phyloP scores from a whole-genome alignment of 1,139 yeast species.

The Debaryomyces nepalensis region DNA sequence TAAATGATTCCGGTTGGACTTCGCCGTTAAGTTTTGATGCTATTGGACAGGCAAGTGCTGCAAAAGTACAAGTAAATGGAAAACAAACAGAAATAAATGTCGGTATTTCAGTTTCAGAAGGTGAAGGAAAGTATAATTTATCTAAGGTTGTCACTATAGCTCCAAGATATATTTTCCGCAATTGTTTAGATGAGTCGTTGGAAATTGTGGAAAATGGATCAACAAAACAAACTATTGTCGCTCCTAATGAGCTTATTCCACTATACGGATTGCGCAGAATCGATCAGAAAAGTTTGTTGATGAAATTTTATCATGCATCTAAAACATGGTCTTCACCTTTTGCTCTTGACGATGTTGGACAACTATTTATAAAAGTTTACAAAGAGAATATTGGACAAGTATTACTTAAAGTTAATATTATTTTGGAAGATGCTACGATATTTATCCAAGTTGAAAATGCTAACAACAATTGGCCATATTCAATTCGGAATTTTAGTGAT shows the following conservation, averaged over 20 bases:
- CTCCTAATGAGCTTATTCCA: constrained; percentile 59
- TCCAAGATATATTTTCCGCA: constrained; percentile 80
- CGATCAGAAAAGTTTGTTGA: constrained; percentile 56
- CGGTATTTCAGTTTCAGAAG: constrained; percentile 79
- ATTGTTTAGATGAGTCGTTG: constrained; percentile 59
- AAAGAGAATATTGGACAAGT: constrained; percentile 68
- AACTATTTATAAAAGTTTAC: constrained; percentile 70
- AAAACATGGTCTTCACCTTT: constrained; percentile 90
- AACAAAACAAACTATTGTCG: constrained; percentile 47
- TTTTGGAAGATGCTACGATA: constrained; percentile 79
- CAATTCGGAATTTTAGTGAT: constrained; percentile 87
- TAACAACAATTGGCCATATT: constrained; percentile 85
- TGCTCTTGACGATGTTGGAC: constrained; percentile 81
- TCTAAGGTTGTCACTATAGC: constrained; percentile 80
- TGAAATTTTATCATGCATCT: constrained; percentile 62
- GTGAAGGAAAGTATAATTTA: constrained; percentile 81
- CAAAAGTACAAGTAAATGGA: constrained; percentile 59
- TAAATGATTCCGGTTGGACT: constrained; percentile 80
- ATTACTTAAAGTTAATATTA: constrained; percentile 70
- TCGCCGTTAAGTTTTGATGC: constrained; percentile 84
- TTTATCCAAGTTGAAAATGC: constrained; percentile 79
- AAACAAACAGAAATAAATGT: constrained; percentile 71
- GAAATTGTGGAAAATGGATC: constrained; percentile 75
- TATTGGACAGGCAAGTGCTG: constrained; percentile 79
- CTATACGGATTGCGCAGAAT: constrained; percentile 62